Evolutionary conservation across 163 green algal genomes (phyloP).

Genomic region (Volvox carteri): DNA sequence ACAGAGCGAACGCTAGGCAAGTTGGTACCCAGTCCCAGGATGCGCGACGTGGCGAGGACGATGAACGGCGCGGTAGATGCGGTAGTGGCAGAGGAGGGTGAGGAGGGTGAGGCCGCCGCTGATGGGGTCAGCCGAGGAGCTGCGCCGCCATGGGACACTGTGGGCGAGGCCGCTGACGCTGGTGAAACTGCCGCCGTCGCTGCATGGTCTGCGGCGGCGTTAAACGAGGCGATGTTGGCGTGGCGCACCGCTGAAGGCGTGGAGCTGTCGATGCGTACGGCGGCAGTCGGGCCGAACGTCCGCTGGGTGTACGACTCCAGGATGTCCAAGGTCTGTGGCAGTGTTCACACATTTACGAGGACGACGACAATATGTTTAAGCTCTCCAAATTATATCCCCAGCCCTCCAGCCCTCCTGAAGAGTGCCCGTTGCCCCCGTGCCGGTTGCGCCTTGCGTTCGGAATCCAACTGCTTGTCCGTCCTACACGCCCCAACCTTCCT

Average conservation of each 20-base stretch:
- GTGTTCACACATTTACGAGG: too few species aligned
- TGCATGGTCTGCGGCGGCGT: conserved; percentile 40
- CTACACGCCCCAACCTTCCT: too few species aligned
- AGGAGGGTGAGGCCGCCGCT: not conserved
- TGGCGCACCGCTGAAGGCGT: conserved; percentile 63
- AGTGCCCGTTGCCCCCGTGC: too few species aligned
- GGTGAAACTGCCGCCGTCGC: too few species aligned
- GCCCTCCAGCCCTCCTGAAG: too few species aligned
- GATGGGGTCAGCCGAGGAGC: not conserved
- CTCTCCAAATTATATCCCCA: too few species aligned
- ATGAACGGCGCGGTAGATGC: conserved; percentile 58
- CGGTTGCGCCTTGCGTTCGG: too few species aligned
- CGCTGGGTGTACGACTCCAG: conserved; percentile 62
- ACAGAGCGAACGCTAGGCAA: conserved; percentile 73
- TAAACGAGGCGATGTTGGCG: conserved; percentile 68
- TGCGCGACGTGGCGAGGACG: conserved; percentile 74
- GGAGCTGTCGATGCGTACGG: conserved; percentile 65
- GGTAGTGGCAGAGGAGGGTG: not conserved
- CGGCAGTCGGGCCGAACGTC: conserved; percentile 58
- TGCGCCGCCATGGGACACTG: conserved; percentile 13
- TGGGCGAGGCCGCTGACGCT: not conserved
- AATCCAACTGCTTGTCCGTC: too few species aligned
- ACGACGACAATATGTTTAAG: too few species aligned
- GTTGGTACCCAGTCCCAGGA: conserved; percentile 84
- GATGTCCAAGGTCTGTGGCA: conserved; percentile 68